These are phyloP conservation scores for Fusarium papillatum DNA, from an alignment of 2,329 filamentous ascomycete species.

Conservation along the genomic window DNA sequence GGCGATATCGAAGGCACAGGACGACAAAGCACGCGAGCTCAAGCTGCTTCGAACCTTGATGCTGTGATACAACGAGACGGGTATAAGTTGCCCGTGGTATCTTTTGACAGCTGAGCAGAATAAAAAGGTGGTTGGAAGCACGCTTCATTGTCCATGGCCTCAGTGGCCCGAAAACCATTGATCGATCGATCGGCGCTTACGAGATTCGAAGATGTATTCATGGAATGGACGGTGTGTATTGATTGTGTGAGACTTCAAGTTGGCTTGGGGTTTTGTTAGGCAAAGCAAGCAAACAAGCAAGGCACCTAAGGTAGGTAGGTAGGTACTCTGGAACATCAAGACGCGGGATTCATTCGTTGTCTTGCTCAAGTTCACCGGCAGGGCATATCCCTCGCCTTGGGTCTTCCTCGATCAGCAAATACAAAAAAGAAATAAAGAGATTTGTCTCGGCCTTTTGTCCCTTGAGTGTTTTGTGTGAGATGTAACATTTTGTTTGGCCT, in stretches of 20 bases:
- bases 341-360: slow-evolving; percentile 12
- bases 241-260: background rate
- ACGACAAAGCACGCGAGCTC: slow-evolving; percentile 11
- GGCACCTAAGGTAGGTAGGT: background rate
- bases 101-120: slow-evolving; percentile 30
- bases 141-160: slow-evolving; percentile 7
- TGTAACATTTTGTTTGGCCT: background rate
- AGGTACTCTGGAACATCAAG: slow-evolving; percentile 6
- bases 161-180: slow-evolving; percentile 4
- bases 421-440: slow-evolving; percentile 29
- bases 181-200: slow-evolving; percentile 6
- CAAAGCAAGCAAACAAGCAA: background rate
- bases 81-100: slow-evolving; percentile 20
- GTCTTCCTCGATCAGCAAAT: slow-evolving; percentile 28
- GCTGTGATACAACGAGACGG: slow-evolving; percentile 14
- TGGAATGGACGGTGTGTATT: slow-evolving; percentile 8
- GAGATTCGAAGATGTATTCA: slow-evolving; percentile 12
- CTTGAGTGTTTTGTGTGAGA: background rate
- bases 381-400: slow-evolving; percentile 15
- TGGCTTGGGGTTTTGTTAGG: slow-evolving; percentile 1
- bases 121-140: slow-evolving; percentile 32
- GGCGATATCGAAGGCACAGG: slow-evolving; percentile 23
- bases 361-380: slow-evolving; percentile 10
- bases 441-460: background rate
- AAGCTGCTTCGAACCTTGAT: slow-evolving; percentile 24